phyloP scores from a whole-genome alignment of 78 protist genomes.

The Protostelium mycophagum region DNA sequence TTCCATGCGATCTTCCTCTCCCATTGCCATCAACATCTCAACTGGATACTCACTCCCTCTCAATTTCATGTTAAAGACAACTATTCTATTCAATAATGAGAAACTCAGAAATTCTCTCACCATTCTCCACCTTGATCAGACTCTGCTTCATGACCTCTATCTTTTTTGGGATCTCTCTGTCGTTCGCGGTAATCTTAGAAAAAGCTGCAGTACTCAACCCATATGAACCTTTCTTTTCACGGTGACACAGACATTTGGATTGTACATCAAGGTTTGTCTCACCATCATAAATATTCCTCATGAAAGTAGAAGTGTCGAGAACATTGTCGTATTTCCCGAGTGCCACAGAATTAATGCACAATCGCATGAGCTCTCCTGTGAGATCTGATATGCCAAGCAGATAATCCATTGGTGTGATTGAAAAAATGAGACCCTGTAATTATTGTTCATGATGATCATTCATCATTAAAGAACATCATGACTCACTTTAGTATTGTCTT shows the following conservation, averaged over 20 bases:
- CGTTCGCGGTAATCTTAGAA: background rate
- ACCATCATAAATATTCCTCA: background rate
- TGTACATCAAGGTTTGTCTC: too few relatives aligned
- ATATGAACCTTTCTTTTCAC: background rate
- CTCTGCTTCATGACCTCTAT: background rate
- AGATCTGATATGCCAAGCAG: slow-evolving; percentile 43
- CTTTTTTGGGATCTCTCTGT: background rate
- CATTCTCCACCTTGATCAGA: background rate
- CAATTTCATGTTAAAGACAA: background rate
- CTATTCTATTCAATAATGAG: background rate
- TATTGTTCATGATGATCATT: too few relatives aligned
- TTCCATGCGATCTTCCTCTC: too few relatives aligned
- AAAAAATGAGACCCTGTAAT: slow-evolving; percentile 6
- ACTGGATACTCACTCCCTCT: background rate
- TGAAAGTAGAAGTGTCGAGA: too few relatives aligned
- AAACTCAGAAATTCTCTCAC: background rate
- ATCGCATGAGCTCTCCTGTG: slow-evolving; percentile 56
- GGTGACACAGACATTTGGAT: too few relatives aligned
- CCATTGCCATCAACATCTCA: background rate
- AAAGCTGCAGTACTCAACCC: background rate
- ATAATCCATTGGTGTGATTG: slow-evolving; percentile 36
- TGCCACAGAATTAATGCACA: slow-evolving; percentile 18
- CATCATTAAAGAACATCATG: too few relatives aligned
- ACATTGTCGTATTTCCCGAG: background rate
- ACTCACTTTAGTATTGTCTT: background rate